Evolutionary conservation across 179 eudicot species (phyloP).

Genomic region (Heliamphora pulchella): DNA sequence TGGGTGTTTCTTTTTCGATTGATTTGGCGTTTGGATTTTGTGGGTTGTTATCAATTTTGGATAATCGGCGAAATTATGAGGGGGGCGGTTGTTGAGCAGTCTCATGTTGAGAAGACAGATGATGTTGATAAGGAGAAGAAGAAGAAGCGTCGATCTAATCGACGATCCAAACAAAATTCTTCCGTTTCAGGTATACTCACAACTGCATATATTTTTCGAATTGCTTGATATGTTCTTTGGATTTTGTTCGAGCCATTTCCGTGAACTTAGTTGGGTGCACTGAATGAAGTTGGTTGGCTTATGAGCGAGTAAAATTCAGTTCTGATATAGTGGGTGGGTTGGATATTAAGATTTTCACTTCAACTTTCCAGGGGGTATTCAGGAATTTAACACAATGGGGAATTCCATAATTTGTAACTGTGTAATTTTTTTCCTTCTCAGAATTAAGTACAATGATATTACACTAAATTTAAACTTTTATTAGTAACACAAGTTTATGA

Average conservation of each 20-base stretch:
- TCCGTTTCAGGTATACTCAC: conserved; percentile 29
- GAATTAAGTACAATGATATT: too few species aligned
- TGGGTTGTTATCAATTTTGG: background rate
- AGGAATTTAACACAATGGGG: too few species aligned
- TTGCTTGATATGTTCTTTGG: background rate
- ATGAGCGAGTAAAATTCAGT: background rate
- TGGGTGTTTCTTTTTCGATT: background rate
- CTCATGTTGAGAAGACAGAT: conserved; percentile 20
- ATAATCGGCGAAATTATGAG: conserved; percentile 28
- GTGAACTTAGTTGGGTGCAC: conserved; percentile 3
- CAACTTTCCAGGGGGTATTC: background rate
- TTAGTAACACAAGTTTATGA: too few species aligned
- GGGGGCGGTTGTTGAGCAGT: conserved; percentile 31
- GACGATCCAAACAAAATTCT: conserved; percentile 52
- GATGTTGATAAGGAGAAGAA: conserved; percentile 42
- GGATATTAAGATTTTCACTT: background rate
- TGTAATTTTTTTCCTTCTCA: too few species aligned
- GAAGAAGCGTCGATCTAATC: conserved; percentile 54
- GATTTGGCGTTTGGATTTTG: conserved; percentile 7
- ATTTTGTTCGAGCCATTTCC: background rate
- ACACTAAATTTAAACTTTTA: too few species aligned
- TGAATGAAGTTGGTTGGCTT: background rate
- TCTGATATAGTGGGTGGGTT: background rate
- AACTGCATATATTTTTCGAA: background rate
- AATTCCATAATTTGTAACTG: too few species aligned